Conservation (phyloP, 192 early-diverging fungal species). For the Obelidium mucronatum region DNA sequence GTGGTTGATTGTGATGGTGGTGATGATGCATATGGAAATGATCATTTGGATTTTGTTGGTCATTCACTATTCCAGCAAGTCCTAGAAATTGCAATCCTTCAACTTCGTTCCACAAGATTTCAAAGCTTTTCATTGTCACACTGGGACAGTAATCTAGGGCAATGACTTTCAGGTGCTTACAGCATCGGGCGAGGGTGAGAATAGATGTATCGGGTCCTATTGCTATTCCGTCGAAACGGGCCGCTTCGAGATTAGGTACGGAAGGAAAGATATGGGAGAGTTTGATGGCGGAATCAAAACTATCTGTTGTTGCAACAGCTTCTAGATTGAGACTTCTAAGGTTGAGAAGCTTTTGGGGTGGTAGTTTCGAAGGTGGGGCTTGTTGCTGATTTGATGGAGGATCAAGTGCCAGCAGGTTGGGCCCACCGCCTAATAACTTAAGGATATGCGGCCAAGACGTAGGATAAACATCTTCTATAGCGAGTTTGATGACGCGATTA, state of each 20-base stretch:
- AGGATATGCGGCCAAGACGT: constrained; percentile 50
- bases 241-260: constrained; percentile 45
- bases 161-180: constrained; percentile 46
- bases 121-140: constrained; percentile 52
- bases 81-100: constrained; percentile 52
- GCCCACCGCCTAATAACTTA: constrained; percentile 21
- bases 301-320: constrained; percentile 51
- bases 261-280: constrained; percentile 41
- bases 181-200: constrained; percentile 32
- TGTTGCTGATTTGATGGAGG: not conserved
- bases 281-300: constrained; percentile 44
- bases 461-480: constrained; percentile 53
- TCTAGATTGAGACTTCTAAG: constrained; percentile 55
- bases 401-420: not conserved
- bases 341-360: constrained; percentile 11
- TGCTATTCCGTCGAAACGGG: constrained; percentile 56
- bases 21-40: not conserved
- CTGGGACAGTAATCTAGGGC: constrained; percentile 59
- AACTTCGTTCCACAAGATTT: constrained; percentile 52
- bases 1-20: not conserved
- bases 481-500: constrained; percentile 27
- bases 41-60: not conserved
- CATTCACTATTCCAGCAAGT: constrained; percentile 54
- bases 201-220: constrained; percentile 45
- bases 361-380: not conserved